Conservation (phyloP, 805 yeast genomes). For the Metschnikowia baotianmanensis region DNA sequence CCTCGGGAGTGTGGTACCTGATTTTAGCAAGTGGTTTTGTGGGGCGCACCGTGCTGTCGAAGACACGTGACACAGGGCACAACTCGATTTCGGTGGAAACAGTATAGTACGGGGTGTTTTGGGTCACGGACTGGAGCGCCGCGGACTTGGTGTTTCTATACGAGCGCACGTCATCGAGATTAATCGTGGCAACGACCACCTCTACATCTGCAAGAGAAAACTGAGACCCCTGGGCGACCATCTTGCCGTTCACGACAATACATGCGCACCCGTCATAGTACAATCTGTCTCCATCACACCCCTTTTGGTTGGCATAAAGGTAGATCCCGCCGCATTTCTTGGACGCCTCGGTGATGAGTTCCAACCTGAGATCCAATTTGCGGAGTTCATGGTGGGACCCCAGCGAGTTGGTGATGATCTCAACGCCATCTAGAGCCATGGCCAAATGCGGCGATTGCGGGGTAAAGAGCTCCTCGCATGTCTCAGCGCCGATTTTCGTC, state of each 20-base stretch:
- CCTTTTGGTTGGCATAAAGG: slow-evolving; percentile 90
- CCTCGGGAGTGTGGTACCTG: slow-evolving; percentile 79
- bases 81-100: slow-evolving; percentile 63
- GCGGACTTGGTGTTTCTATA: slow-evolving; percentile 77
- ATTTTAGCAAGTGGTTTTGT: slow-evolving; percentile 44
- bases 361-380: slow-evolving; percentile 80
- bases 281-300: slow-evolving; percentile 96
- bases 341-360: slow-evolving; percentile 87
- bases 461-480: slow-evolving; percentile 96
- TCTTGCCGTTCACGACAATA: slow-evolving; percentile 86
- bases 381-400: slow-evolving; percentile 98
- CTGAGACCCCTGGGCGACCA: slow-evolving; percentile 92
- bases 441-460: slow-evolving; percentile 94
- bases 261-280: slow-evolving; percentile 97
- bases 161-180: slow-evolving; percentile 84
- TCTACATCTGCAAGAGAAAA: slow-evolving; percentile 90
- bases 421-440: slow-evolving; percentile 95
- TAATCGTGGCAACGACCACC: slow-evolving; percentile 92
- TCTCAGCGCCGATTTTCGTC: slow-evolving; percentile 93
- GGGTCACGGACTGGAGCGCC: slow-evolving; percentile 62
- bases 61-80: slow-evolving; percentile 56
- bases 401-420: slow-evolving; percentile 89
- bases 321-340: slow-evolving; percentile 94
- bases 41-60: slow-evolving; percentile 63
- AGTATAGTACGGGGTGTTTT: slow-evolving; percentile 48